Conservation (phyloP, 768 basidiomycete genomes). For the Pleurotus pulmonarius region DNA sequence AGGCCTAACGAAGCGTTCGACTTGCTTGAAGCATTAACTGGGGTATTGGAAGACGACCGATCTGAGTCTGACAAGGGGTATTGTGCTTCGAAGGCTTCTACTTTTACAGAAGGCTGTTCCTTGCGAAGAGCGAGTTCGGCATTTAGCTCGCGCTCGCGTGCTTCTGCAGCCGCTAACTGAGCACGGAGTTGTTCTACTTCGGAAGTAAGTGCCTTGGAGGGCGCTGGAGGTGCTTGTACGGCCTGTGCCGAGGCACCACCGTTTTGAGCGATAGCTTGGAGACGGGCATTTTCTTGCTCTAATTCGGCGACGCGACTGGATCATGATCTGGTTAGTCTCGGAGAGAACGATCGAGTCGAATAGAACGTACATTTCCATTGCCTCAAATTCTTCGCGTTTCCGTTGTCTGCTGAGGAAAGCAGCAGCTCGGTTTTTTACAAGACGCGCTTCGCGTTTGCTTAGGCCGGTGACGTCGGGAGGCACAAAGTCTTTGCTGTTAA, state of each 20-base stretch:
- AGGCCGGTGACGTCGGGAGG: slow-evolving; percentile 87
- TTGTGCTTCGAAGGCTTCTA: slow-evolving; percentile 54
- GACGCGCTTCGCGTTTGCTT: slow-evolving; percentile 85
- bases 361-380: slow-evolving; percentile 79
- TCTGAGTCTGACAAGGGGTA: slow-evolving; percentile 41
- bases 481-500: slow-evolving; percentile 76
- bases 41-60: background rate
- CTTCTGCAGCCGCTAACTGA: slow-evolving; percentile 59
- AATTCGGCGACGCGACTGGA: slow-evolving; percentile 77
- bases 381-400: slow-evolving; percentile 90
- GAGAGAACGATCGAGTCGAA: slow-evolving; percentile 13
- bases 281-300: slow-evolving; percentile 79
- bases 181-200: slow-evolving; percentile 66
- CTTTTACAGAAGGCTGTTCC: slow-evolving; percentile 41
- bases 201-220: slow-evolving; percentile 41
- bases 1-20: slow-evolving; percentile 65
- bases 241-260: slow-evolving; percentile 22
- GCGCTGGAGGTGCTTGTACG: slow-evolving; percentile 14
- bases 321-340: slow-evolving; percentile 7
- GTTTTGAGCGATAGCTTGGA: slow-evolving; percentile 55
- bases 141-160: slow-evolving; percentile 65
- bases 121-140: slow-evolving; percentile 49
- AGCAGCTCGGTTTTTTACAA: slow-evolving; percentile 90
- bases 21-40: slow-evolving; percentile 44
- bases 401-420: slow-evolving; percentile 89